Percentiles rank a stretch among this genome's conserved stretches.
These are phyloP conservation scores for Chlorella sp. DNA, from an alignment of 139 green algal genomes.

Conservation along the genomic window DNA sequence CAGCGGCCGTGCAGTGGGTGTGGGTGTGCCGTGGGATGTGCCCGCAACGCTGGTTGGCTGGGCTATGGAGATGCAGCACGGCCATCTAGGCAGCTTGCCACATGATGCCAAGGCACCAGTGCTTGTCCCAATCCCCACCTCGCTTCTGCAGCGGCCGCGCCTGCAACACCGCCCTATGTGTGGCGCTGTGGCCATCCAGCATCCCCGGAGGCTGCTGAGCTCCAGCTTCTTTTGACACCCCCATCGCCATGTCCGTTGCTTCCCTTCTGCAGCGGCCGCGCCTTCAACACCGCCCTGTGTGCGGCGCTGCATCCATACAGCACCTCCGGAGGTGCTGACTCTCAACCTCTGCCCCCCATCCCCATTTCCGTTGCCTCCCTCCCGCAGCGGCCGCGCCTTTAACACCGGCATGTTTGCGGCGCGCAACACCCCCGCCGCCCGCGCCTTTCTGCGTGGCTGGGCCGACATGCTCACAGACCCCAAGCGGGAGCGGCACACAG, in stretches of 20 bases:
- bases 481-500: neutral
- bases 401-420: conserved; percentile 29
- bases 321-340: neutral
- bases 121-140: no score
- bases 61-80: neutral
- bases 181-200: no score
- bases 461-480: conserved; percentile 1
- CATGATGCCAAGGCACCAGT: no score
- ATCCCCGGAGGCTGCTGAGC: no score
- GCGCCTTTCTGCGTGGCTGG: neutral
- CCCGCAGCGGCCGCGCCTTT: conserved; percentile 3
- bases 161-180: conserved; percentile 21
- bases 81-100: no score
- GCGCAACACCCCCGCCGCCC: neutral
- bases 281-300: no score
- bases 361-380: no score
- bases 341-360: neutral
- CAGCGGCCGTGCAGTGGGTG: no score
- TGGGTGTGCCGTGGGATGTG: no score
- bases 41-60: neutral
- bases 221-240: no score
- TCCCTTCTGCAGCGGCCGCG: neutral
- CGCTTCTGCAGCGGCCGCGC: neutral
- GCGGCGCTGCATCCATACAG: neutral
- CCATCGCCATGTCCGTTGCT: no score